phyloP scores from a whole-genome alignment of 257 asterid species.

The Rubia yunnanensis region DNA sequence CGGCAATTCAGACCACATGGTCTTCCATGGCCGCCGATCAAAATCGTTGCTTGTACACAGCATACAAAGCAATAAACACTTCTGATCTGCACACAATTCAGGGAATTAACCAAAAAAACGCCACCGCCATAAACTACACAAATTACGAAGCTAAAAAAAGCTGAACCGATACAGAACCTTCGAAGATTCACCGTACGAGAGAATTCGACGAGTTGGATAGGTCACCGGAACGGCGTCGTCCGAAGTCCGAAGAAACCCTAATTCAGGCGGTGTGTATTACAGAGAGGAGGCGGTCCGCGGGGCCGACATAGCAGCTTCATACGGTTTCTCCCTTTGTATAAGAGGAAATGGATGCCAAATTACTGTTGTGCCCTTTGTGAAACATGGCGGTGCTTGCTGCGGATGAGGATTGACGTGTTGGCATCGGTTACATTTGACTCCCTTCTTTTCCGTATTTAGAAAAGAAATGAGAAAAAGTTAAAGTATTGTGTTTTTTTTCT shows the following conservation, averaged over 20 bases:
- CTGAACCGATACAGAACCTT: conserved; percentile 4
- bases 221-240: not conserved
- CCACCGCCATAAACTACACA: not conserved
- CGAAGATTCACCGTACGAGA: not conserved
- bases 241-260: too few species aligned
- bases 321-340: not conserved
- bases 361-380: not conserved
- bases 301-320: conserved; percentile 4
- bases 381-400: conserved; percentile 5
- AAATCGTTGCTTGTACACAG: not conserved
- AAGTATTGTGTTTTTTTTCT: not conserved
- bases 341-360: not conserved
- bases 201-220: conserved; percentile 14
- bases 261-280: not conserved
- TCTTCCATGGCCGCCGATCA: conserved; percentile 1
- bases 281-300: not conserved
- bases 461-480: too few species aligned
- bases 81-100: not conserved
- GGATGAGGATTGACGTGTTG: conserved; percentile 7
- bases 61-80: not conserved
- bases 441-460: not conserved
- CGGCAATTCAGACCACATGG: not conserved
- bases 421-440: not conserved
- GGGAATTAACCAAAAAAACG: not conserved
- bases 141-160: not conserved